A percentile compares a stretch with the other conserved stretches of the same genome.
Conservation (phyloP, 2,329 filamentous ascomycete species). For the Biscogniauxia sp. region DNA sequence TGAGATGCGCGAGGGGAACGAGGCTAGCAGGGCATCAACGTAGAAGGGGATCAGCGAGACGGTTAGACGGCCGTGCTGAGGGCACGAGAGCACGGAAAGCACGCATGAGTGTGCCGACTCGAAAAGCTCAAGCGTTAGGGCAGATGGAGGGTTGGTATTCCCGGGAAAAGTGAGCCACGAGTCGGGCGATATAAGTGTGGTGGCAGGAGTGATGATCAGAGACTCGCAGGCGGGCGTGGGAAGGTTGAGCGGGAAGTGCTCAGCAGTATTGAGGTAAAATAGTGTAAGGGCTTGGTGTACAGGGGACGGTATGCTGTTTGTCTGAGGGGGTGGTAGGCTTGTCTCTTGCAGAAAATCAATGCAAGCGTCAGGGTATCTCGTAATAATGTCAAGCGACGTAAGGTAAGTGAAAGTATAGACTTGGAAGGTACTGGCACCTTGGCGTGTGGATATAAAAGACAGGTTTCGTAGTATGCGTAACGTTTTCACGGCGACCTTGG, state of each 20-base stretch:
- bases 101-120: conserved; percentile 84
- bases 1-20: conserved; percentile 77
- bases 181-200: conserved; percentile 62
- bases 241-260: conserved; percentile 74
- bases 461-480: conserved; percentile 73
- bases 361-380: conserved; percentile 64
- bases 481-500: conserved; percentile 66
- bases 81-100: conserved; percentile 76
- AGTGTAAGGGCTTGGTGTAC: conserved; percentile 74
- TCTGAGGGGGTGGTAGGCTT: conserved; percentile 44
- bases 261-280: conserved; percentile 83
- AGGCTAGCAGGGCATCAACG: conserved; percentile 73
- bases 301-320: conserved; percentile 58
- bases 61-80: conserved; percentile 70
- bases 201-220: conserved; percentile 71
- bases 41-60: conserved; percentile 76
- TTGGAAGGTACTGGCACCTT: conserved; percentile 72
- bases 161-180: conserved; percentile 25
- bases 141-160: conserved; percentile 40
- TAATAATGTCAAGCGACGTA: conserved; percentile 76
- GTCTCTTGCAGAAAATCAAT: conserved; percentile 66
- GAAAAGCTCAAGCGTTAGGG: conserved; percentile 61
- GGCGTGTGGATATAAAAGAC: conserved; percentile 76
- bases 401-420: conserved; percentile 83
- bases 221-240: conserved; percentile 66